A percentile compares a stretch with the other conserved stretches of the same genome.
Evolutionary conservation across 1,284 basidiomycete genomes (phyloP).

Genomic region (Cryptococcus sp.): DNA sequence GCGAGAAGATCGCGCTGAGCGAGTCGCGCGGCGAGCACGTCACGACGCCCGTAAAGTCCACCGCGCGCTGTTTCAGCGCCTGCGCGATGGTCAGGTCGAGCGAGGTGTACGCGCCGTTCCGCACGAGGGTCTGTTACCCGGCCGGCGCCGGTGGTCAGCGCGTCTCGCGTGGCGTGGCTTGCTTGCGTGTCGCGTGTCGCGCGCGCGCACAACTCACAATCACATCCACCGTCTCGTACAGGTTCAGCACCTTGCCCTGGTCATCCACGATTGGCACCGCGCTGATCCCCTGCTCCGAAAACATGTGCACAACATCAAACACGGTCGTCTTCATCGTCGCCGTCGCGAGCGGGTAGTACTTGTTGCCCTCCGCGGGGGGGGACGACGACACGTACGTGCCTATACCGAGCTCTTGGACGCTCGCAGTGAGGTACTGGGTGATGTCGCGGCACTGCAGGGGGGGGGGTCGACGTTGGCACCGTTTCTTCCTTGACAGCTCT

Average conservation of each 20-base stretch:
- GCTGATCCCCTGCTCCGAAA: conserved; percentile 90
- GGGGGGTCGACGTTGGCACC: no score
- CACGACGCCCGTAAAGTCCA: conserved; percentile 94
- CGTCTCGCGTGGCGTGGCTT: no score
- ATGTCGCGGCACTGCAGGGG: conserved; percentile 43
- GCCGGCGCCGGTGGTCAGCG: no score
- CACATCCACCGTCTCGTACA: conserved; percentile 99
- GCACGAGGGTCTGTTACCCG: conserved; percentile 94
- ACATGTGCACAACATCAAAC: conserved; percentile 98
- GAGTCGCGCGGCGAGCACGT: conserved; percentile 93
- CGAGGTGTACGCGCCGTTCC: conserved; percentile 90
- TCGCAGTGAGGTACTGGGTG: conserved; percentile 47
- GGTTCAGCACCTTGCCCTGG: conserved; percentile 87
- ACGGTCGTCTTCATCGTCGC: conserved; percentile 90
- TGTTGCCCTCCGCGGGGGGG: conserved; percentile 51
- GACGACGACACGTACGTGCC: conserved; percentile 75
- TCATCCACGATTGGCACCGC: conserved; percentile 95
- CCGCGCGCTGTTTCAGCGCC: conserved; percentile 82
- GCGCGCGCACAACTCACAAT: conserved; percentile 79
- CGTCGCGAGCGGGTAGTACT: conserved; percentile 85
- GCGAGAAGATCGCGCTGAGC: conserved; percentile 83
- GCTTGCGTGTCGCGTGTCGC: neutral
- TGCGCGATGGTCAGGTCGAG: conserved; percentile 93
- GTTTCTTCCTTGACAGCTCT: no score
- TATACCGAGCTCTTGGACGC: conserved; percentile 82